These are phyloP conservation scores for Choanephora cucurbitarum DNA, from an alignment of 371 early-diverging fungal species.

Conservation along the genomic window DNA sequence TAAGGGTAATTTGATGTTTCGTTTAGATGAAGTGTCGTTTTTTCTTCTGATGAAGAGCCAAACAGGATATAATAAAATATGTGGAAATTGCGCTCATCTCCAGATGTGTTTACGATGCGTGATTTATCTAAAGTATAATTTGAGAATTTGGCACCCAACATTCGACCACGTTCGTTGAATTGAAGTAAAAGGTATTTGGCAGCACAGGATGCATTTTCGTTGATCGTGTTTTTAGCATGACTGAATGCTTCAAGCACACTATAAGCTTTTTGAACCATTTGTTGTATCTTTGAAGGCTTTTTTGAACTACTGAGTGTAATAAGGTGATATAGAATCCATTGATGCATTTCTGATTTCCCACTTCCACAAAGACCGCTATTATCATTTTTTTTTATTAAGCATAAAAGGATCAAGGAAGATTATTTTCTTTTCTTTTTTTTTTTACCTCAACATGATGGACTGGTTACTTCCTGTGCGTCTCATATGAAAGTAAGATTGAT, in stretches of 20 bases:
- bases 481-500: constrained; percentile 49
- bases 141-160: constrained; percentile 83
- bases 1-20: constrained; percentile 16
- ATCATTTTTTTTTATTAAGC: not conserved
- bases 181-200: constrained; percentile 93
- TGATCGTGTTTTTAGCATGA: constrained; percentile 69
- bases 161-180: constrained; percentile 83
- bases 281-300: constrained; percentile 74
- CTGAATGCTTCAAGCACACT: constrained; percentile 83
- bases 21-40: constrained; percentile 18
- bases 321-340: constrained; percentile 64
- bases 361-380: constrained; percentile 81
- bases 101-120: constrained; percentile 55
- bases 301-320: constrained; percentile 69
- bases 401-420: constrained; percentile 1
- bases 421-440: no score
- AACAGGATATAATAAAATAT: constrained; percentile 86
- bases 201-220: constrained; percentile 85
- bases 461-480: constrained; percentile 47
- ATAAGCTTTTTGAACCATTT: constrained; percentile 32
- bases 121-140: constrained; percentile 89
- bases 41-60: constrained; percentile 36
- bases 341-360: constrained; percentile 79
- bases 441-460: constrained; percentile 41
- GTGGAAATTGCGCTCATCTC: constrained; percentile 86